These are phyloP conservation scores for Yamadazyma spencermartinsiae DNA, from an alignment of 1,139 yeast genomes.

Conservation along the genomic window DNA sequence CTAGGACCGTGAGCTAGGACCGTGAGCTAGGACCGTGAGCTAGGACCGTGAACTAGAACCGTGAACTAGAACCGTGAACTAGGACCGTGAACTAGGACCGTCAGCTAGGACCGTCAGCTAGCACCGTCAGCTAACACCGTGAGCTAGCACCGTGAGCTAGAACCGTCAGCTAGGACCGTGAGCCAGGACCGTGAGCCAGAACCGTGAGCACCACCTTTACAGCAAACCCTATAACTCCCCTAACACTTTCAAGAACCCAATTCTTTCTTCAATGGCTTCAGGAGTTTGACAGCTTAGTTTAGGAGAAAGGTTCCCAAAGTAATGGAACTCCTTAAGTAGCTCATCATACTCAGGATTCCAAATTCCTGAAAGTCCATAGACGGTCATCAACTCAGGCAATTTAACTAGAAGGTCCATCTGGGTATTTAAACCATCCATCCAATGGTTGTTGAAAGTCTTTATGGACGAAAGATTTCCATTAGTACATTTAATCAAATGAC, in stretches of 20 bases:
- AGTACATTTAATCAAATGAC: slow-evolving; percentile 30
- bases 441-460: slow-evolving; percentile 12
- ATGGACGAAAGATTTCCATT: slow-evolving; percentile 21
- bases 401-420: slow-evolving; percentile 10
- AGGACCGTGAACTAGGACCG: too few relatives aligned
- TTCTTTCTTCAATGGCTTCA: slow-evolving; percentile 22
- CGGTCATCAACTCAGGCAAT: slow-evolving; percentile 8
- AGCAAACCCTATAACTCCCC: neutral
- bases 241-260: slow-evolving; percentile 19
- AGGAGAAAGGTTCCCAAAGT: slow-evolving; percentile 15
- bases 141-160: too few relatives aligned
- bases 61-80: too few relatives aligned
- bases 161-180: too few relatives aligned
- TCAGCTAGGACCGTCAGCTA: too few relatives aligned
- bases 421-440: slow-evolving; percentile 6
- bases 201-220: slow-evolving; percentile 1
- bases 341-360: slow-evolving; percentile 31
- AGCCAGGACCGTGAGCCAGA: too few relatives aligned
- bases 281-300: slow-evolving; percentile 21
- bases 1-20: too few relatives aligned
- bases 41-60: too few relatives aligned
- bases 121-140: too few relatives aligned
- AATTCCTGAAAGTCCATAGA: slow-evolving; percentile 22
- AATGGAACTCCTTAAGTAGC: slow-evolving; percentile 17
- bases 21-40: too few relatives aligned